phyloP scores from a whole-genome alignment of 2,329 filamentous ascomycete genomes.

The Herpotrichia juniperi region DNA sequence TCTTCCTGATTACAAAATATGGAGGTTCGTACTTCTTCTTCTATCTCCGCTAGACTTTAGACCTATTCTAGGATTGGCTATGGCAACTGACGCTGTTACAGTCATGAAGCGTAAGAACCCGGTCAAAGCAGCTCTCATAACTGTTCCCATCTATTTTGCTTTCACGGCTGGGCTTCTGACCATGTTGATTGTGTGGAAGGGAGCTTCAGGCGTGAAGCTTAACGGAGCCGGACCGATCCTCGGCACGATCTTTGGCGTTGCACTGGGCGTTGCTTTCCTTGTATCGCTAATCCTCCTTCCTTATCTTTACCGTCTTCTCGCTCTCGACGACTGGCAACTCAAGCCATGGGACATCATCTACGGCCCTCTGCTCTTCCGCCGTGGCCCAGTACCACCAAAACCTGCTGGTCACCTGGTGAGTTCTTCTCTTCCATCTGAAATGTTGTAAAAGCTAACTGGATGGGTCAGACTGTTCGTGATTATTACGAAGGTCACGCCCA shows the following conservation, averaged over 20 bases:
- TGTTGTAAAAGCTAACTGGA: too few relatives aligned
- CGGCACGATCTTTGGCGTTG: constrained; percentile 61
- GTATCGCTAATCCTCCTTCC: constrained; percentile 63
- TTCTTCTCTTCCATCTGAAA: too few relatives aligned
- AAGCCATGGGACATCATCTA: constrained; percentile 60
- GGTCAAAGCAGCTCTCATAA: constrained; percentile 58
- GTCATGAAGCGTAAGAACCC: constrained; percentile 62
- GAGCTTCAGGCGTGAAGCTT: constrained; percentile 50
- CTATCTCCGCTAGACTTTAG: too few relatives aligned
- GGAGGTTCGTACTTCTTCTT: constrained; percentile 18
- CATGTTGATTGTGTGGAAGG: constrained; percentile 52
- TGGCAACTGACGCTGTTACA: too few relatives aligned
- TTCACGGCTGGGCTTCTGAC: constrained; percentile 60
- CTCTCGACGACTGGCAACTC: constrained; percentile 67
- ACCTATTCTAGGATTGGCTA: too few relatives aligned
- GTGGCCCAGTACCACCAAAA: constrained; percentile 43
- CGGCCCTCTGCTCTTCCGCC: constrained; percentile 60
- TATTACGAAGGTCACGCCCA: constrained; percentile 64
- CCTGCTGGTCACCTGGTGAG: constrained; percentile 43
- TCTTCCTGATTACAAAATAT: constrained; percentile 65
- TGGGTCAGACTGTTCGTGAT: too few relatives aligned
- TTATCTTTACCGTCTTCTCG: constrained; percentile 63
- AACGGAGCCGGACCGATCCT: constrained; percentile 57
- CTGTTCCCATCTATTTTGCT: constrained; percentile 64
- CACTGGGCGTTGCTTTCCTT: constrained; percentile 57